phyloP scores from a whole-genome alignment of 1,139 yeast species.

The Zygosaccharomyces sapae region DNA sequence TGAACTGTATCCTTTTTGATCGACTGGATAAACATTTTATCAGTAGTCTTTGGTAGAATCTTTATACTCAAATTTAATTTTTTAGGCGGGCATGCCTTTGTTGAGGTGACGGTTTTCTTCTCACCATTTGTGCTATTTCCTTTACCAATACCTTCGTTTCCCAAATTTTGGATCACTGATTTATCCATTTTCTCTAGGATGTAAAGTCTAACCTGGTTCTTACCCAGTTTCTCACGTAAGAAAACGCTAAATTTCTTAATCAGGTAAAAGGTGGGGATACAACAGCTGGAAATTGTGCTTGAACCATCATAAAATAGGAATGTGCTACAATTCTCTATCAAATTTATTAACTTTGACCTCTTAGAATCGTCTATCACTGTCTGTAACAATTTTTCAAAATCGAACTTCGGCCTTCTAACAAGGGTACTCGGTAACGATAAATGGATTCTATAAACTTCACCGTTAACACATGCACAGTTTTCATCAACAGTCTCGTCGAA shows the following conservation, averaged over 20 bases:
- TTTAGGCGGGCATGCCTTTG: slow-evolving; percentile 6
- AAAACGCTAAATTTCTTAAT: slow-evolving; percentile 22
- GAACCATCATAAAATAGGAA: slow-evolving; percentile 32
- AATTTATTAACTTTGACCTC: slow-evolving; percentile 28
- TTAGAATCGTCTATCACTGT: slow-evolving; percentile 35
- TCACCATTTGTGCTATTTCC: too few relatives aligned
- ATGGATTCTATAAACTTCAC: slow-evolving; percentile 39
- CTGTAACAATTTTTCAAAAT: slow-evolving; percentile 42
- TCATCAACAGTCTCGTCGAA: slow-evolving; percentile 2
- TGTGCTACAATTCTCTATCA: slow-evolving; percentile 19
- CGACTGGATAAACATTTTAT: slow-evolving; percentile 37
- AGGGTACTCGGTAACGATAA: slow-evolving; percentile 70
- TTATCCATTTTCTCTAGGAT: slow-evolving; percentile 23
- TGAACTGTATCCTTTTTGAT: slow-evolving; percentile 38
- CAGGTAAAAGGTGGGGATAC: slow-evolving; percentile 22
- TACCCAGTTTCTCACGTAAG: slow-evolving; percentile 11
- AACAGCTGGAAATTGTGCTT: slow-evolving; percentile 29
- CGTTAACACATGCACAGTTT: slow-evolving; percentile 5
- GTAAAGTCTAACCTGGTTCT: slow-evolving; percentile 9
- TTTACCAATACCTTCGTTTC: background rate
- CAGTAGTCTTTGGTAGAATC: slow-evolving; percentile 25
- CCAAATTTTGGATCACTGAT: slow-evolving; percentile 5
- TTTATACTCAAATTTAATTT: slow-evolving; percentile 25
- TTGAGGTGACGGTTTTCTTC: too few relatives aligned
- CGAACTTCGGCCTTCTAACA: slow-evolving; percentile 58